Evolutionary conservation across 108 stramenopile species (phyloP).

Genomic region (Schizochytrium sp.): DNA sequence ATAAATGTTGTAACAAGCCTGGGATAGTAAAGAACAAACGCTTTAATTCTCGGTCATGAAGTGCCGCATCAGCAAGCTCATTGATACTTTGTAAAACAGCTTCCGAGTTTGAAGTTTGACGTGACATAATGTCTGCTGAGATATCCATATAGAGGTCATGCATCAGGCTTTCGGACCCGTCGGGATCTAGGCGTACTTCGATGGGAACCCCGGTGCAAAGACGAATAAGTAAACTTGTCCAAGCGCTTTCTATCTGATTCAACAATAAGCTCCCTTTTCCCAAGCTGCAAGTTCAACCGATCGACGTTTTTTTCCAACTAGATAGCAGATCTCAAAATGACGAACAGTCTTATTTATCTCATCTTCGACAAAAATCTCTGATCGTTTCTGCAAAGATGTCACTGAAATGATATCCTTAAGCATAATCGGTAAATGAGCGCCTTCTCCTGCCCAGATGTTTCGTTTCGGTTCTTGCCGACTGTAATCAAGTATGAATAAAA

Average conservation of each 20-base stretch:
- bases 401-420: conserved; percentile 21
- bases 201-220: conserved; percentile 16
- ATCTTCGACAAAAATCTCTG: conserved; percentile 44
- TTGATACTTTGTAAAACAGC: neutral
- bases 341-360: conserved; percentile 39
- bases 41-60: conserved; percentile 39
- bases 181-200: conserved; percentile 6
- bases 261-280: conserved; percentile 14
- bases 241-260: conserved; percentile 22
- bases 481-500: conserved; percentile 35
- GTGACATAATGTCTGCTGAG: neutral
- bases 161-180: conserved; percentile 20
- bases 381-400: neutral
- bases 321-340: conserved; percentile 33
- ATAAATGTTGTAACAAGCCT: neutral
- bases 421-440: conserved; percentile 20
- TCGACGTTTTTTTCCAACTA: neutral
- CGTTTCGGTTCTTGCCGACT: neutral
- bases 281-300: conserved; percentile 39
- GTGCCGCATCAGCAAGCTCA: conserved; percentile 45
- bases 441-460: conserved; percentile 29
- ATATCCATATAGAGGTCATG: conserved; percentile 28
- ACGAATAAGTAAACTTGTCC: conserved; percentile 12
- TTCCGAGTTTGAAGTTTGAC: neutral
- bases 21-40: conserved; percentile 19